Base-by-base conservation (phyloP, 1,284 basidiomycete genomes). In the Amylostereum chailletii region DNA sequence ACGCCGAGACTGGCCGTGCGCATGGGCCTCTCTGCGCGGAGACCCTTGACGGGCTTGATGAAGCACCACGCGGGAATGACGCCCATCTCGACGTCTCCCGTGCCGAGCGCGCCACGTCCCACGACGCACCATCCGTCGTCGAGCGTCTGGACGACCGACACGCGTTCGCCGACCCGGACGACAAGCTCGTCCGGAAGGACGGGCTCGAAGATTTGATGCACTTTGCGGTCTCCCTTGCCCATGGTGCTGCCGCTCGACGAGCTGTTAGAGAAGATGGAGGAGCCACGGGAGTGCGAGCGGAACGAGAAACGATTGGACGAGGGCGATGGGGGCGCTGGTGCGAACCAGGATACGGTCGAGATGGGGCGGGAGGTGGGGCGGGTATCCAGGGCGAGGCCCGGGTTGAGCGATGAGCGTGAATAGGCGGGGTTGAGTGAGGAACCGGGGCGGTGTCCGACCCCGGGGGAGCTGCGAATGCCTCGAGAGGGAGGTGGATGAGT, bases 91-190 rank as follows among this genome's bases (percentile, higher is more conserved):
- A 80, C 64, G 39, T 77, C 68, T 43, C 71, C 70, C 5, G 62
- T 58, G 31, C 69, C 70, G 64, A 74, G 69, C 44, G 73, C 59
- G 50, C 80, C 74, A 34, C 81, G 69, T 11, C 76, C 78, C 46
- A 85, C 82, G 51, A 86, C 70, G 60, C 81, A 86, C 86, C 85
- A 89, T 2, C 83, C 85, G 52, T 88, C 85, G 51, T 86, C 81
- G 57, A 81, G 83, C 2, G 55, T 57, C 54, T 79, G 76, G 6
- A 86, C 68, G 27, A 85, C 63, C 2, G 72, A 75, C 41, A 88
- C 63, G 37, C 67, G 68, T 62, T 88, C 83, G 40, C 80, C 80
- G 10, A 74, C 58, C 33, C 66, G 60, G 53, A 85, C 55, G 41
- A 77, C 65, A 29, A 86, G 70, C 60, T 89, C 85, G 62, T 88